Evolutionary conservation across 257 asterid genomes (phyloP), one percentile per base, ranked within the genome.

Genomic region (Solanum boliviense): DNA sequence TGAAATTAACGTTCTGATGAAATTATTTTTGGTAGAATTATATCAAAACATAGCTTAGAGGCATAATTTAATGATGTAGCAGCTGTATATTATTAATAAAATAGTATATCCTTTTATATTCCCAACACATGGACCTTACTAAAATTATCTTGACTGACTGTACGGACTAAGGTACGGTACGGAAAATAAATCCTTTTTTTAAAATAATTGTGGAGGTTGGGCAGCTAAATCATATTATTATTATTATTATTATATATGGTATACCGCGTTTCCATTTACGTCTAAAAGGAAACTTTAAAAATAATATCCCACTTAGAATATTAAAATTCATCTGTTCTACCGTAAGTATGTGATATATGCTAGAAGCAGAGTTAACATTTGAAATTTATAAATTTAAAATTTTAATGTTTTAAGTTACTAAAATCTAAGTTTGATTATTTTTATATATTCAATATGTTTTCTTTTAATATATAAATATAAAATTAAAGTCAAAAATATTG

Each of bases 221-320:
- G 62, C 25, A 52, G 70, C 39, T 36, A 23, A 88, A 79, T 78
- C 27, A n/a, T 31, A 31, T 31, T 31, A 31, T 31, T 31, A 31
- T 86, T 76, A 39, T 9, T 39, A 39, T 9, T 39, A 39, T 39
- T 39, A 9, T 39, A 39, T 39, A 75, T 76, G 32, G 32, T n/a
- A 23, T 60, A 78, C n/a, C 92, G 92, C 89, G 92, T 92, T 65
- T 62, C 25, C 36, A 68, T 48, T 6, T 23, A 27, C 73, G 67
- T 56, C 56, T 68, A 84, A 89, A 39, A n/a, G 8, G 21, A 25
- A 75, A 23, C 3, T 73, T 35, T 74, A 35, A 74, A 35, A 74
- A 20, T 15, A 10, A 16, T 52, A 16, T 29, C 8, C 23, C 10
- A 71, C n/a, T 70, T 70, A 70, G 20, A 13, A 70, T 13, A 48